Evolutionary conservation across 768 basidiomycete species (phyloP), one percentile per base, ranked within the genome.

Genomic region (Boletus eberwhitei): DNA sequence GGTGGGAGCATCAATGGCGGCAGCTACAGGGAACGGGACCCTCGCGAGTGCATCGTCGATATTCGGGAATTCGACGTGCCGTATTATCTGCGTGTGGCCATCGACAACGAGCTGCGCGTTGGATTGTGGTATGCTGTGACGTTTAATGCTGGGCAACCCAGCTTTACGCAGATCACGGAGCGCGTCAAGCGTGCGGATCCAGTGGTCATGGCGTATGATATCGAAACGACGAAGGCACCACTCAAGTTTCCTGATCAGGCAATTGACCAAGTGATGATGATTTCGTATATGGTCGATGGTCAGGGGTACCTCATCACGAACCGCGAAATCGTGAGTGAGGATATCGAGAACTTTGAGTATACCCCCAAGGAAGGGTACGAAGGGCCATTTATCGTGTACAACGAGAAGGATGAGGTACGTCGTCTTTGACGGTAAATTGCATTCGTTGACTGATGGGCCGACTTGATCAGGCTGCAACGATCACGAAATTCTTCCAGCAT

Each of bases 221-320:
- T 99, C 67, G 97, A 99, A 72, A 95, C 93, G 17, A 96, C 95
- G 2, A 99, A 99, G 74, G 89, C 92, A n/a, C 96, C 97, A n/a
- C 84, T 98, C 64, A 98, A 98, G 72, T 98, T 98, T 67, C 96
- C 97, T 1, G 97, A 98, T 74, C 88, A 94, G 62, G 82, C 85
- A 8, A 87, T 92, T 24, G 97, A 98, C 75, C 95, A 98, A 69
- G 93, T 99, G 64, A 99, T 99, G 96, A 99, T 99, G 97, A 98
- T 99, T 59, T 99, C 97, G 41, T 99, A 98, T 73, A 98, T 99
- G 95, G 78, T 99, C 17, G 97, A 99, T 68, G 96, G 94, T 0
- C 92, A 95, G 70, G 97, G 97, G 0, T 99, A 90, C 67, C 82
- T 99, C 57, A 98, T 99, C 71, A 97, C 93, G 21, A 98, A 98